Percentiles rank a stretch among this genome's conserved stretches.
These are phyloP conservation scores for Excoecaria agallocha DNA, from an alignment of 345 rosid species.

Conservation along the genomic window DNA sequence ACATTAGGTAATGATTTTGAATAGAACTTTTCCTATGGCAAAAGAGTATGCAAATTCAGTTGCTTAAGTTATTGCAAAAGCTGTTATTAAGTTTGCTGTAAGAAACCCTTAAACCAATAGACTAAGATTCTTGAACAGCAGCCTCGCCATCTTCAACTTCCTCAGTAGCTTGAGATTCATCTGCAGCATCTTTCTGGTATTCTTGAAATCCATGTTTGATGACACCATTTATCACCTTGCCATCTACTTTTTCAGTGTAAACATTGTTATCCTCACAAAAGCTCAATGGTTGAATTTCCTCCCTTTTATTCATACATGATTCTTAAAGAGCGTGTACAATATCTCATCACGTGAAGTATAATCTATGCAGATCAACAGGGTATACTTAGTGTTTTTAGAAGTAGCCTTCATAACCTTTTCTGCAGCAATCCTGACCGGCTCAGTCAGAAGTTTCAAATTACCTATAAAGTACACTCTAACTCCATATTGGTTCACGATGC, in stretches of 20 bases:
- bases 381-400: slow-evolving; percentile 33
- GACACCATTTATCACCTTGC: not conserved
- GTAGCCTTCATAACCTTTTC: slow-evolving; percentile 64
- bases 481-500: slow-evolving; percentile 54
- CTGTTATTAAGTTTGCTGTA: not conserved
- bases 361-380: slow-evolving; percentile 57
- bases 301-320: slow-evolving; percentile 45
- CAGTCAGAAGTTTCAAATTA: slow-evolving; percentile 47
- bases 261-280: slow-evolving; percentile 7
- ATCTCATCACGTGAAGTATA: slow-evolving; percentile 69
- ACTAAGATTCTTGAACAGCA: not conserved
- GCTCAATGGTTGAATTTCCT: slow-evolving; percentile 12
- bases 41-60: not conserved
- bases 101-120: not conserved
- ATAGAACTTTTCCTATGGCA: too few species aligned
- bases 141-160: not conserved
- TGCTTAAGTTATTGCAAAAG: not conserved
- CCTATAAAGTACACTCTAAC: slow-evolving; percentile 49
- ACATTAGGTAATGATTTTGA: not conserved
- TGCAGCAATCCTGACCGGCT: slow-evolving; percentile 44
- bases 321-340: slow-evolving; percentile 64
- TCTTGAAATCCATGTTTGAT: not conserved
- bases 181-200: not conserved
- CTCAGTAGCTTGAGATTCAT: slow-evolving; percentile 8
- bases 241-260: slow-evolving; percentile 6